Evolutionary conservation across 2,329 filamentous ascomycete genomes (phyloP), one percentile per base, ranked within the genome.

Genomic region (Aureobasidium lini): DNA sequence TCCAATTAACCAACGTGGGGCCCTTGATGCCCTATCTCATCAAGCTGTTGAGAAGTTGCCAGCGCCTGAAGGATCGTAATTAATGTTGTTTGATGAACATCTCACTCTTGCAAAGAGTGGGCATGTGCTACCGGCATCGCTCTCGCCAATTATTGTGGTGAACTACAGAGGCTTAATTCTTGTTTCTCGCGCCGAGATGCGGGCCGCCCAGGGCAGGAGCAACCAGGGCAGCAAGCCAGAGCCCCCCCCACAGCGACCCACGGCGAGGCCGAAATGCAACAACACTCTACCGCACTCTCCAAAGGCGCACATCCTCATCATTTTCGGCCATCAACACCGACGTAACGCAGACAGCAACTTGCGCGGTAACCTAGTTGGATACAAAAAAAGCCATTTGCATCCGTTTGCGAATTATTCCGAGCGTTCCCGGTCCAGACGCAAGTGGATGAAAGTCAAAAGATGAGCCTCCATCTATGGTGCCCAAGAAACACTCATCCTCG

Each of bases 401-500:
- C 23, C 23, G 23, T 28, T 37, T 28, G 11, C 32, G 11, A 37
- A 16, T 11, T 13, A 28, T 13, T 43, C 37, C 50, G 37, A 54
- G 28, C 15, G 5, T 40, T 54, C 23, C 50, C 37, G 37, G 15
- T 18, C 15, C 10, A 53, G 28, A 8, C 37, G 15, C 28, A 32
- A 39, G 15, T 6, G 40, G 11, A 44, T 46, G 39, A 34, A 56
- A 46, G 52, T 16, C 52, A 18, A 46, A 56, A 56, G 13, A 56
- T 56, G 52, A 56, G 40, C 40, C 40, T 44, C 40, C 40, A 32
- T 56, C 52, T 36, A 59, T 50, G 57, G 44, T 49, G 57, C 29
- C 57, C 28, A 50, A 18, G 16, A 59, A 49, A 59, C 37, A 67
- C 15, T 66, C 71, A 56, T 82, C 84, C 72, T 88, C 89, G 72